Conservation (phyloP, 257 asterid genomes). For the Haberlea rhodopensis region DNA sequence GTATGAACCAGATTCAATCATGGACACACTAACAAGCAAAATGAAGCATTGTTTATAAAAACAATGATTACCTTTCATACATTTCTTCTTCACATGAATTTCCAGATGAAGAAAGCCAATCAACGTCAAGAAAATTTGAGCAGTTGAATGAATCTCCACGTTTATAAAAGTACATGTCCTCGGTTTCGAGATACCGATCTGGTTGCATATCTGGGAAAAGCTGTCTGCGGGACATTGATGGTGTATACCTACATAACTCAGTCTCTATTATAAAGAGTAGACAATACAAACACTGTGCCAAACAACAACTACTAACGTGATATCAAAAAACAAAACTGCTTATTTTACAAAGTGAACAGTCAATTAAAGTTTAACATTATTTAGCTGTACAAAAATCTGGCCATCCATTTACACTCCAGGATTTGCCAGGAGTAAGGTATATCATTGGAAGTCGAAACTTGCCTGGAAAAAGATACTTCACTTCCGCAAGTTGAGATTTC, state of each 20-base stretch:
- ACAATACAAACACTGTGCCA: neutral
- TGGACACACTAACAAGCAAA: constrained; percentile 3
- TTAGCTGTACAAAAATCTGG: neutral
- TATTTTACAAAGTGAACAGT: neutral
- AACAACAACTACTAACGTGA: too few species aligned
- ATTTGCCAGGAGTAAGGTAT: neutral
- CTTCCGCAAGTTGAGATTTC: constrained; percentile 60
- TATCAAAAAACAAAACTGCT: neutral
- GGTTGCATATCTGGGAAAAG: constrained; percentile 46
- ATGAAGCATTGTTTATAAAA: neutral
- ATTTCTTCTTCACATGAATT: constrained; percentile 87
- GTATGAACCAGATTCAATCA: too few species aligned
- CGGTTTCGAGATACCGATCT: constrained; percentile 45
- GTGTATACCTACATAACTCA: constrained; percentile 53
- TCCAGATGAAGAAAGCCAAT: constrained; percentile 86
- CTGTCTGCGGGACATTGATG: constrained; percentile 52
- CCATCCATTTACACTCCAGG: neutral
- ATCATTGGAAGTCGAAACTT: constrained; percentile 9
- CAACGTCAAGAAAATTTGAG: constrained; percentile 75
- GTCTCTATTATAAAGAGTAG: constrained; percentile 8
- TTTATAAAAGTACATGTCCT: constrained; percentile 35
- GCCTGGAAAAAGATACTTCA: constrained; percentile 57
- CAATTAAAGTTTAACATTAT: neutral
- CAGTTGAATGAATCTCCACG: constrained; percentile 52
- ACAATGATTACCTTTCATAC: constrained; percentile 53